Conservation (phyloP, 805 yeast species). For the Hanseniaspora pseudoguilliermondii region DNA sequence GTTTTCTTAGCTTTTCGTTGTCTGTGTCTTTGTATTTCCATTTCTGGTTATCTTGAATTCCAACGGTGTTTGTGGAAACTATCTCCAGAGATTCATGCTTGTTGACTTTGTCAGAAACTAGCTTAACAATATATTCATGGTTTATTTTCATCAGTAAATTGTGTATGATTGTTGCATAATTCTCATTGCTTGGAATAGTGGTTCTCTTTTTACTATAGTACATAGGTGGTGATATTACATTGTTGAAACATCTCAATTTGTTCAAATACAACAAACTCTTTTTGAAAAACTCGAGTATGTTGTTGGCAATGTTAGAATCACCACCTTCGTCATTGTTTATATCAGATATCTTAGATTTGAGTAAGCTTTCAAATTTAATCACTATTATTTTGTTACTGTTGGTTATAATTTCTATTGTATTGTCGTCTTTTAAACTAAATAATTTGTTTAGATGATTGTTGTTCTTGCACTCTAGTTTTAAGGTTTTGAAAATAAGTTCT, state of each 20-base stretch:
- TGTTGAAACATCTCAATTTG: conserved; percentile 1
- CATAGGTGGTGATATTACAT: not conserved
- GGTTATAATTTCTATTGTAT: not conserved
- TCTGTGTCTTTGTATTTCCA: not conserved
- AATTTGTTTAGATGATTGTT: not conserved
- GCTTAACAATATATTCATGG: not conserved
- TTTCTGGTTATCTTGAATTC: not conserved
- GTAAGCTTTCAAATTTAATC: not conserved
- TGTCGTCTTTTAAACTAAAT: not conserved
- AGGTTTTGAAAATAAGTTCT: conserved; percentile 7
- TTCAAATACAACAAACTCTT: not conserved
- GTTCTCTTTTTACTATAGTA: conserved; percentile 1
- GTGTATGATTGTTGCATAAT: not conserved
- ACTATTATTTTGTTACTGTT: not conserved
- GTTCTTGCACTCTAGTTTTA: conserved; percentile 8
- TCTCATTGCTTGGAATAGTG: not conserved
- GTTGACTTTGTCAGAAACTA: not conserved
- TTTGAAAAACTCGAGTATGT: not conserved
- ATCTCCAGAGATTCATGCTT: not conserved
- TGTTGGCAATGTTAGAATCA: not conserved
- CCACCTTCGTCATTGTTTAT: not conserved
- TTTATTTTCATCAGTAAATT: conserved; percentile 1
- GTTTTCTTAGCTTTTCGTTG: not conserved
- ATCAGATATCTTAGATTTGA: not conserved
- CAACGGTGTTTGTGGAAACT: not conserved